These are phyloP conservation scores for Termitomyces heimii DNA, from an alignment of 768 basidiomycete species.

Conservation along the genomic window DNA sequence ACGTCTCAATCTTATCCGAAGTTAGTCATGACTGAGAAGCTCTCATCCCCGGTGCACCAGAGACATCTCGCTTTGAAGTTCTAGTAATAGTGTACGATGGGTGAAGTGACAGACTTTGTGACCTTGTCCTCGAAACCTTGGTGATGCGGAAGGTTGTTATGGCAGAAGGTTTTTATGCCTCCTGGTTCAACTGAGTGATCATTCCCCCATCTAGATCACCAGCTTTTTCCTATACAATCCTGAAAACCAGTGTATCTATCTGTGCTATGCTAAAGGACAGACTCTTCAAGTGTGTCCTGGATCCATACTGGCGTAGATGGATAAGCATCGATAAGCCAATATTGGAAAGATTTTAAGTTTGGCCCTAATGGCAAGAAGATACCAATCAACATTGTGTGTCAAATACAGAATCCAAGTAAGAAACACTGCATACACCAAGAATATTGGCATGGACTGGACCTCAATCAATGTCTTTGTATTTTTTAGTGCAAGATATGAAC, in stretches of 20 bases:
- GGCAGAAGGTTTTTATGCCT: too few species aligned
- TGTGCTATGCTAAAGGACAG: neutral
- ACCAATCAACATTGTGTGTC: neutral
- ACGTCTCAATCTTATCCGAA: neutral
- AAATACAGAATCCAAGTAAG: neutral
- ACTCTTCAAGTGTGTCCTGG: neutral
- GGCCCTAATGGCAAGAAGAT: neutral
- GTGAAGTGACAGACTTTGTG: too few species aligned
- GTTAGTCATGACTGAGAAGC: neutral
- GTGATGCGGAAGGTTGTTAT: neutral
- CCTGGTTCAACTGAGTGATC: neutral
- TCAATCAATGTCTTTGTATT: too few species aligned
- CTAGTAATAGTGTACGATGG: too few species aligned
- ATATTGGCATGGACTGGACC: too few species aligned
- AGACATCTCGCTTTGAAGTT: neutral
- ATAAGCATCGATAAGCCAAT: neutral
- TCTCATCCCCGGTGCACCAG: neutral
- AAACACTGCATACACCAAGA: too few species aligned
- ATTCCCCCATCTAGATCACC: neutral
- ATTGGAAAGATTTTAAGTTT: neutral
- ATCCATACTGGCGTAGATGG: neutral
- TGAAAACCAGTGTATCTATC: neutral
- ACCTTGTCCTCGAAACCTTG: too few species aligned
- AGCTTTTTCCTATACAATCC: neutral
- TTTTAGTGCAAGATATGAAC: too few species aligned